Conservation (phyloP, 2,329 filamentous ascomycete species). For the Calonectria henricotiae region DNA sequence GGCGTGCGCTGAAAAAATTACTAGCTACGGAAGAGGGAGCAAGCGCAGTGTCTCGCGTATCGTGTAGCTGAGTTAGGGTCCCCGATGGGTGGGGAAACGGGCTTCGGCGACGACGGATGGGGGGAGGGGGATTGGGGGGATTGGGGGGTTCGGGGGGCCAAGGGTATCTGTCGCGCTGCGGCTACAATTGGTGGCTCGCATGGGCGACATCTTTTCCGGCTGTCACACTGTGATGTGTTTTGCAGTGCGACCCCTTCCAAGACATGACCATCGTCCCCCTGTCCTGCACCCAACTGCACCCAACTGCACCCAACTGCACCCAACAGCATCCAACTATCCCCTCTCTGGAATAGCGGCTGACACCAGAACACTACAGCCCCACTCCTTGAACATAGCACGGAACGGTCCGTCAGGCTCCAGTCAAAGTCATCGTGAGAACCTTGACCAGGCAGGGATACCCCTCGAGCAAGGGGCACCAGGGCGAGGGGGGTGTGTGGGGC, state of each 20-base stretch:
- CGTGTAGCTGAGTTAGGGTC: background rate
- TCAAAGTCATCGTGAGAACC: conserved; percentile 6
- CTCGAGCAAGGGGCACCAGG: background rate
- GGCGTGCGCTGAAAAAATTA: background rate
- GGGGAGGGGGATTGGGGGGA: no score
- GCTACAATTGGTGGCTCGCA: background rate
- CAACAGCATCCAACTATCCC: background rate
- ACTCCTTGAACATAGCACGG: background rate
- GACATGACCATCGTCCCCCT: background rate
- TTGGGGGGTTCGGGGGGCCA: background rate
- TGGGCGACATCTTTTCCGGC: background rate
- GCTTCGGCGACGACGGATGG: background rate
- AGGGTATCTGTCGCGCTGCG: background rate
- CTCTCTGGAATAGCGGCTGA: background rate
- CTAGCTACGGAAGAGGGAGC: background rate
- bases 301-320: no score
- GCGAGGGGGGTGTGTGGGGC: background rate
- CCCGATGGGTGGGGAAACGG: background rate
- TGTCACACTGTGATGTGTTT: conserved; percentile 17
- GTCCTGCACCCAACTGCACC: no score
- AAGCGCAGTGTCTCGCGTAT: conserved; percentile 1
- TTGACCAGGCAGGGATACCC: background rate
- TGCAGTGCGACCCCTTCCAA: conserved; percentile 8
- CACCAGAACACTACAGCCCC: background rate
- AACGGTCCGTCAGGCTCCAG: background rate